Percentiles rank a stretch among this genome's conserved stretches.
Evolutionary conservation across 495 filamentous ascomycete species (phyloP).

Genomic region (Chaetomium fimeti): DNA sequence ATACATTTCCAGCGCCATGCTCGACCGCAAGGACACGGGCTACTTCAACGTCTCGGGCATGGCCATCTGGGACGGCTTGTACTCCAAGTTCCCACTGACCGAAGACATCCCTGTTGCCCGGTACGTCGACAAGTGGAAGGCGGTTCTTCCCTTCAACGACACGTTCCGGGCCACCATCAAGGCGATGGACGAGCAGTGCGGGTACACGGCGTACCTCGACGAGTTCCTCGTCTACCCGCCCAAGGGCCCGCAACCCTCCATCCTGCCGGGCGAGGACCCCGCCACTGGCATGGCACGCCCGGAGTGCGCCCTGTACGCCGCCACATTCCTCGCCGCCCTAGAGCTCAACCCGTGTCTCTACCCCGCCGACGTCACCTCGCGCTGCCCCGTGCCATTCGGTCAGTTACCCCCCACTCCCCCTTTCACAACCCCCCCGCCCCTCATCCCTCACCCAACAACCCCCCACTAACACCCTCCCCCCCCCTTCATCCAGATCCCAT

Average conservation of each 20-base stretch:
- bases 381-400: constrained; percentile 69
- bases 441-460: not conserved
- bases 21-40: constrained; percentile 62
- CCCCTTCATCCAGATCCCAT: constrained; percentile 53
- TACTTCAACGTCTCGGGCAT: constrained; percentile 70
- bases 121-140: constrained; percentile 63
- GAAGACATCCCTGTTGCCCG: constrained; percentile 58
- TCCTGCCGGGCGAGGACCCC: constrained; percentile 27
- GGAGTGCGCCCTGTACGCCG: constrained; percentile 57
- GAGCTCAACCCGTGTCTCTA: constrained; percentile 79
- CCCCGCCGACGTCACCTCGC: constrained; percentile 72
- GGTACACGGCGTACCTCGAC: constrained; percentile 65
- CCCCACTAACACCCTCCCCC: not conserved
- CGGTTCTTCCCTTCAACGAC: constrained; percentile 66
- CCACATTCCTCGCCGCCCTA: constrained; percentile 56
- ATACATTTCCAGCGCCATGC: constrained; percentile 76
- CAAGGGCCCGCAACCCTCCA: constrained; percentile 55
- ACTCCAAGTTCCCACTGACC: constrained; percentile 55
- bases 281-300: constrained; percentile 32
- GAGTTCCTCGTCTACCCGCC: constrained; percentile 70
- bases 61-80: constrained; percentile 70
- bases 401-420: not conserved
- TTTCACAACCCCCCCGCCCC: no score
- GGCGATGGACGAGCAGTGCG: constrained; percentile 58
- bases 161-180: constrained; percentile 63